These are phyloP conservation scores for Zoysia pacifica DNA, from an alignment of 176 grass and related monocot genomes.

Conservation along the genomic window DNA sequence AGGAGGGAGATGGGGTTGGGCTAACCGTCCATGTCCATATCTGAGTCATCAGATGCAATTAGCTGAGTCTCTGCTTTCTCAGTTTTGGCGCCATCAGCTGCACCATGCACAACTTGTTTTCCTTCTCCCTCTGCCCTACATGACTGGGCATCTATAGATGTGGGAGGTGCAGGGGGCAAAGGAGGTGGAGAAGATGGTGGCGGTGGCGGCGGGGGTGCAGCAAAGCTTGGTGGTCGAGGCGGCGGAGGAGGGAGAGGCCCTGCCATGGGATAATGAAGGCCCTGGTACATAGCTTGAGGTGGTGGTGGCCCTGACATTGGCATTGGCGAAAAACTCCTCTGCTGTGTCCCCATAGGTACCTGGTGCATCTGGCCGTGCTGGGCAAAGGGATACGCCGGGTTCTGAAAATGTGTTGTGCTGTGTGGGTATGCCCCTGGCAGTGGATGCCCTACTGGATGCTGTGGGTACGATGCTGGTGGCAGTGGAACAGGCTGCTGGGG, in stretches of 20 bases:
- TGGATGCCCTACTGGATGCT: conserved; percentile 34
- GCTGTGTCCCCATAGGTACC: conserved; percentile 41
- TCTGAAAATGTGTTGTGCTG: conserved; percentile 14
- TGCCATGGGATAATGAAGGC: conserved; percentile 44
- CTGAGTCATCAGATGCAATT: conserved; percentile 75
- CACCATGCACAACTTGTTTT: conserved; percentile 25
- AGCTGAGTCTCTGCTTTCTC: conserved; percentile 40
- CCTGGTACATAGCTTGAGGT: conserved; percentile 41
- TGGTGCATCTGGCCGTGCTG: conserved; percentile 39
- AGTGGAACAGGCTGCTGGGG: conserved; percentile 24
- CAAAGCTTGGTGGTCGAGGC: conserved; percentile 26
- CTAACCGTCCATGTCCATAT: conserved; percentile 97
- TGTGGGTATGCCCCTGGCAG: conserved; percentile 45
- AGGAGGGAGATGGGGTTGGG: conserved; percentile 15
- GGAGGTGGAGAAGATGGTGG: conserved; percentile 43
- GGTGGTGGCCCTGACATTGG: conserved; percentile 35
- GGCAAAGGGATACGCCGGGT: conserved; percentile 42
- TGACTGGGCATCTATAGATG: conserved; percentile 23
- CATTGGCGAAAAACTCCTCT: conserved; percentile 44
- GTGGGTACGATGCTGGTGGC: conserved; percentile 9
- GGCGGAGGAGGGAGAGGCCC: conserved; percentile 44
- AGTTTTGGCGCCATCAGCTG: conserved; percentile 25
- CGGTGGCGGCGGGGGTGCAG: conserved; percentile 34
- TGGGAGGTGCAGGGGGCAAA: conserved; percentile 17
- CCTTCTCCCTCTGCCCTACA: conserved; percentile 6